Percentiles rank a stretch among this genome's conserved stretches.
phyloP scores from a whole-genome alignment of 2,329 filamentous ascomycete species.

The Fusarium sp. region DNA sequence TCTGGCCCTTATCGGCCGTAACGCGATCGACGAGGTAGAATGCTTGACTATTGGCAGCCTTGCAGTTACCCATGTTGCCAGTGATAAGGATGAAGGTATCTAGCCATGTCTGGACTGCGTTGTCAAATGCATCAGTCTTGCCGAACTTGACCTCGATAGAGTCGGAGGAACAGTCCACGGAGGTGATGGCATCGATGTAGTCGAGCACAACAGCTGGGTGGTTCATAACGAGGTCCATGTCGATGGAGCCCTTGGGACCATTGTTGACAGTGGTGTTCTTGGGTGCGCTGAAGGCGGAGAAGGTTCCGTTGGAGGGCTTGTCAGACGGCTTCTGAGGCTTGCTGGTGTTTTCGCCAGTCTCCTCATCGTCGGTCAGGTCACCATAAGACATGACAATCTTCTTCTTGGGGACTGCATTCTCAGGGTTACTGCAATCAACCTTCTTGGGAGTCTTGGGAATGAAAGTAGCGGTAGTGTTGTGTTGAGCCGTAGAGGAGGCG shows the following conservation, averaged over 20 bases:
- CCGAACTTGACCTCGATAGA: conserved; percentile 1
- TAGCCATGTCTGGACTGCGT: background rate
- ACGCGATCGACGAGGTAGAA: conserved; percentile 11
- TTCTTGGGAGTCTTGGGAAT: conserved; percentile 7
- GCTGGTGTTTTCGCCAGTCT: background rate
- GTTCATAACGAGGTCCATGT: conserved; percentile 19
- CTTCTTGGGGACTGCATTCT: conserved; percentile 17
- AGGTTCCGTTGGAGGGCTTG: conserved; percentile 7
- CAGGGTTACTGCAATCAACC: background rate
- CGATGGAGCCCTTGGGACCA: background rate
- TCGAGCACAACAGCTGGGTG: conserved; percentile 18
- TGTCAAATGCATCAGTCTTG: conserved; percentile 2
- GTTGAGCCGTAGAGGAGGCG: background rate
- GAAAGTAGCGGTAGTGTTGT: conserved; percentile 15
- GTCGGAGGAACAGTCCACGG: background rate
- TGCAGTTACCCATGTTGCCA: conserved; percentile 12
- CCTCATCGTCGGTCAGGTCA: background rate
- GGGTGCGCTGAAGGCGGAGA: background rate
- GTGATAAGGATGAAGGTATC: conserved; percentile 6
- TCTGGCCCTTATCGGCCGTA: background rate
- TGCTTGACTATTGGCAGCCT: background rate
- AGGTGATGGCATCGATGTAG: conserved; percentile 8
- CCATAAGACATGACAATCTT: conserved; percentile 17
- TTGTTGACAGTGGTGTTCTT: background rate
- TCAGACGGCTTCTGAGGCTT: background rate